These are phyloP conservation scores for Panaeolus cyanescens DNA, from an alignment of 768 basidiomycete species.

Conservation along the genomic window DNA sequence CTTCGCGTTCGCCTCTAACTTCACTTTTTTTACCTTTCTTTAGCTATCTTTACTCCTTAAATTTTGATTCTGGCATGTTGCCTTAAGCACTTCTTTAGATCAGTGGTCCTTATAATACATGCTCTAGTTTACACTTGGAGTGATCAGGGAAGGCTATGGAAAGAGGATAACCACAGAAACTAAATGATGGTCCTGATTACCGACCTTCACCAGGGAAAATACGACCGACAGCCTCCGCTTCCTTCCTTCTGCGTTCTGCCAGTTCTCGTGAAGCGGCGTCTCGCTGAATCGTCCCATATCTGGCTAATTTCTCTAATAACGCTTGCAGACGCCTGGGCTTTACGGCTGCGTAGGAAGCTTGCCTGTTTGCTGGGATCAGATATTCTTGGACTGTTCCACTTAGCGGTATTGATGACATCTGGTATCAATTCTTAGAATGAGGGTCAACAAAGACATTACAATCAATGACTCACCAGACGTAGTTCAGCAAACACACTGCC, in stretches of 20 bases:
- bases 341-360: conserved; percentile 63
- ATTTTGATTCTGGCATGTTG: conserved; percentile 22
- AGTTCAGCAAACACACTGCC: conserved; percentile 77
- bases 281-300: conserved; percentile 62
- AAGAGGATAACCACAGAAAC: conserved; percentile 5
- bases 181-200: conserved; percentile 25
- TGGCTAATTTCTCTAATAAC: conserved; percentile 78
- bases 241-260: conserved; percentile 72
- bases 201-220: conserved; percentile 71
- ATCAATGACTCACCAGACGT: conserved; percentile 55
- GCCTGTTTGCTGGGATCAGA: conserved; percentile 69
- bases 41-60: conserved; percentile 21
- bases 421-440: conserved; percentile 8
- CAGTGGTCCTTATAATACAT: conserved; percentile 33
- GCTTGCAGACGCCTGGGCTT: conserved; percentile 73
- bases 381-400: conserved; percentile 78
- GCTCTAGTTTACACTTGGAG: conserved; percentile 23
- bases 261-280: conserved; percentile 61
- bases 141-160: conserved; percentile 19
- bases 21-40: conserved; percentile 26
- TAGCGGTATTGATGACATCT: conserved; percentile 77
- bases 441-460: neutral
- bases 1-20: conserved; percentile 35
- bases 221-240: conserved; percentile 77
- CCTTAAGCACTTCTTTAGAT: conserved; percentile 34